phyloP scores from a whole-genome alignment of 2,329 filamentous ascomycete genomes.

The Chaetomium globosum region DNA sequence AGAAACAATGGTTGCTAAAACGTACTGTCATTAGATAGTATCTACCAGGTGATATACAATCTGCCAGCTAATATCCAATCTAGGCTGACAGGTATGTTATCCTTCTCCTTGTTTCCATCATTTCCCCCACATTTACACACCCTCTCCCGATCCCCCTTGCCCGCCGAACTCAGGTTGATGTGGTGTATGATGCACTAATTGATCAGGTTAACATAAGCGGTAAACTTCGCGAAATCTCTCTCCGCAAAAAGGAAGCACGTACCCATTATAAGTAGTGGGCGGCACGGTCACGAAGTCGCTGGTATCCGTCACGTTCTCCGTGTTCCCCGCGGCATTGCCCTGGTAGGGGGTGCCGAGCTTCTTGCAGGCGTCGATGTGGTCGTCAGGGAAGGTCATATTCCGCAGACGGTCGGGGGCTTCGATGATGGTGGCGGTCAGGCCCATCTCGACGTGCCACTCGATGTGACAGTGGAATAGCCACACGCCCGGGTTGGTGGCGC shows the following conservation, averaged over 20 bases:
- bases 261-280: conserved; percentile 52
- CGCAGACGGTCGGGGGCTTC: conserved; percentile 62
- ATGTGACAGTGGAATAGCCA: conserved; percentile 64
- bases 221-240: not conserved
- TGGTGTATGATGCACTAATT: not conserved
- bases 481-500: conserved; percentile 56
- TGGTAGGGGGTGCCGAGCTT: conserved; percentile 50
- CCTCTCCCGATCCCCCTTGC: not conserved
- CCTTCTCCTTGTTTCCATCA: too few relatives aligned
- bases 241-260: conserved; percentile 31
- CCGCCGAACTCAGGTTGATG: not conserved
- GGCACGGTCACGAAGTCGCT: conserved; percentile 54
- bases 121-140: too few relatives aligned
- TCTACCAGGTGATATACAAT: too few relatives aligned
- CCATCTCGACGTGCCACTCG: conserved; percentile 64
- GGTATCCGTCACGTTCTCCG: conserved; percentile 56
- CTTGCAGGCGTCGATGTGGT: conserved; percentile 56
- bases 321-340: conserved; percentile 72
- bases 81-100: too few relatives aligned
- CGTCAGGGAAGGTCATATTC: conserved; percentile 57
- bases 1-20: too few relatives aligned
- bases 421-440: conserved; percentile 58
- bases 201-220: not conserved
- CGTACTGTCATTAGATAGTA: too few relatives aligned
- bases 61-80: too few relatives aligned